Conservation (phyloP, 2,329 filamentous ascomycete genomes). For the Emergomyces pasteurianus region DNA sequence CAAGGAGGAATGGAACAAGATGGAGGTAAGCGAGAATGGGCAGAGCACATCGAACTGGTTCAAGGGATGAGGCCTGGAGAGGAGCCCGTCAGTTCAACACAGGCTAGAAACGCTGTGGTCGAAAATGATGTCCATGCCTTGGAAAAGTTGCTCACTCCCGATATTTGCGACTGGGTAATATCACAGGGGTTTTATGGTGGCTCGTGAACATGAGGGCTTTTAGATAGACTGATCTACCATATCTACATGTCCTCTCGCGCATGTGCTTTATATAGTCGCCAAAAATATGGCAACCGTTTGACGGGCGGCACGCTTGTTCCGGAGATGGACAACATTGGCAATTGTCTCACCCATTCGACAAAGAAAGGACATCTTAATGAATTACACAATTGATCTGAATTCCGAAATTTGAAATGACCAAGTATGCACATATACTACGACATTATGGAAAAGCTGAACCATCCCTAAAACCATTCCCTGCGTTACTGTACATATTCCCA, state of each 20-base stretch:
- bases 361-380: not conserved
- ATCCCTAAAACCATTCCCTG: not conserved
- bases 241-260: not conserved
- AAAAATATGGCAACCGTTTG: not conserved
- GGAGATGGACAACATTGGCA: not conserved
- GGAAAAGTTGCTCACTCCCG: constrained; percentile 24
- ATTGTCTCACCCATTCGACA: no score
- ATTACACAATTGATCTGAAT: not conserved
- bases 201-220: not conserved
- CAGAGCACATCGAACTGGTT: constrained; percentile 29
- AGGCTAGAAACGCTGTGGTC: constrained; percentile 26
- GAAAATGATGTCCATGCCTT: constrained; percentile 20
- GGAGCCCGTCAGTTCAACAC: constrained; percentile 33
- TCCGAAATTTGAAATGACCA: not conserved
- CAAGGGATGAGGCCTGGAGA: constrained; percentile 26
- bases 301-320: not conserved
- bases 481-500: not conserved
- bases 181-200: constrained; percentile 21
- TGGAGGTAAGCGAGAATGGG: constrained; percentile 32
- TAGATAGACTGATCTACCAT: not conserved
- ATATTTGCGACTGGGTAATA: constrained; percentile 23
- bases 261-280: not conserved
- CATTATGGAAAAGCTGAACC: not conserved
- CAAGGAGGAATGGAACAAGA: constrained; percentile 25
- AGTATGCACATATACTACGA: not conserved